A percentile compares a stretch with the other conserved stretches of the same genome.
Evolutionary conservation across 139 green algal species (phyloP).

Genomic region (Spirogloea muscicola): DNA sequence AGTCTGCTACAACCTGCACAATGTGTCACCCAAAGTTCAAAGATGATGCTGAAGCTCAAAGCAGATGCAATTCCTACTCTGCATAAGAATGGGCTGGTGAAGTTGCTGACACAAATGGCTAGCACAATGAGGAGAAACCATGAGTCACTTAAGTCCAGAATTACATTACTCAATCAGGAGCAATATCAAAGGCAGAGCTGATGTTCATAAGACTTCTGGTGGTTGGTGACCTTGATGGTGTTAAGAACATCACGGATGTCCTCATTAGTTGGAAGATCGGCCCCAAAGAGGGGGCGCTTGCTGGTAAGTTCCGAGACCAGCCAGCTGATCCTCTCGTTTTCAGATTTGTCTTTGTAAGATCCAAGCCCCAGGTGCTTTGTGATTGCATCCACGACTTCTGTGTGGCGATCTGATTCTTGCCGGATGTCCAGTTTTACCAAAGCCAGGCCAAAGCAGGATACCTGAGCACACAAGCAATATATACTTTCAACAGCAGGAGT

Average conservation of each 20-base stretch:
- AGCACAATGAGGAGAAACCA: no score
- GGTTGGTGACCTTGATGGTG: slow-evolving; percentile 74
- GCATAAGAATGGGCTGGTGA: no score
- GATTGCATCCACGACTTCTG: slow-evolving; percentile 78
- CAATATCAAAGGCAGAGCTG: no score
- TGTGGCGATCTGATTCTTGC: slow-evolving; percentile 82
- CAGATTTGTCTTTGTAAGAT: slow-evolving; percentile 80
- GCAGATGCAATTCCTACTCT: no score
- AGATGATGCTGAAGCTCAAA: no score
- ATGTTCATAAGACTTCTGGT: no score
- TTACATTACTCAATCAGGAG: no score
- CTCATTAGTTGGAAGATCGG: slow-evolving; percentile 67
- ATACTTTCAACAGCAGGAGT: no score
- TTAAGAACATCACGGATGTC: slow-evolving; percentile 82
- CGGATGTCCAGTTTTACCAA: slow-evolving; percentile 94
- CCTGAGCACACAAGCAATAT: no score
- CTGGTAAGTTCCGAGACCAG: slow-evolving; percentile 70
- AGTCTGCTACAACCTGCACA: slow-evolving; percentile 3
- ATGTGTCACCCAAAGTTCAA: no score
- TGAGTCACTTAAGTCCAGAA: no score
- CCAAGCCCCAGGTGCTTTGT: slow-evolving; percentile 79
- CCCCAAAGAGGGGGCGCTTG: slow-evolving; percentile 81
- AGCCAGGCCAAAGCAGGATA: slow-evolving; percentile 63
- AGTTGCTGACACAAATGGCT: no score
- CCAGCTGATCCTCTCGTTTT: slow-evolving; percentile 77